Conservation (phyloP, 1,284 basidiomycete species). For the Cronartium quercuum region DNA sequence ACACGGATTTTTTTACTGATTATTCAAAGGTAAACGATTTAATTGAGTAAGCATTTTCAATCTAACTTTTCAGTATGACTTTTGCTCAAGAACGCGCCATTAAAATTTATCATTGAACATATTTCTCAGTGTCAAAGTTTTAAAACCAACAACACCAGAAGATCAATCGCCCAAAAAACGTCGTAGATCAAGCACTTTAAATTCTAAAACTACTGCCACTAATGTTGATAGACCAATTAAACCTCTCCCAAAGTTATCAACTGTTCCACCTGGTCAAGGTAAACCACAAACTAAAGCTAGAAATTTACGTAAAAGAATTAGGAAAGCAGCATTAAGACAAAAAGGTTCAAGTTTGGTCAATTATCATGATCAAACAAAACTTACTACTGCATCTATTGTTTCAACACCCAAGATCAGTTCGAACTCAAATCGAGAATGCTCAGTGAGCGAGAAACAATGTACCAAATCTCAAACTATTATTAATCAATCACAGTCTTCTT, state of each 20-base stretch:
- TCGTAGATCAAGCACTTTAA: slow-evolving; percentile 5
- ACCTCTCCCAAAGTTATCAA: not conserved
- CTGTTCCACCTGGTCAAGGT: slow-evolving; percentile 21
- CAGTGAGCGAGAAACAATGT: not conserved
- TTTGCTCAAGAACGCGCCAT: not conserved
- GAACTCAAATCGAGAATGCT: not conserved
- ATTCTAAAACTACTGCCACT: not conserved
- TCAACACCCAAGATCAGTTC: not conserved
- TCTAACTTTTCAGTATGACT: no score
- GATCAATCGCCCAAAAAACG: slow-evolving; percentile 13
- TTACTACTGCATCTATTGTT: not conserved
- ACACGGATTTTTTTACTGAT: not conserved
- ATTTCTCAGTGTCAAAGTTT: not conserved
- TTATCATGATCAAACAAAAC: not conserved
- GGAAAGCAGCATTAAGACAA: not conserved
- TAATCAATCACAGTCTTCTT: no score
- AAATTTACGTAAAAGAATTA: slow-evolving; percentile 11
- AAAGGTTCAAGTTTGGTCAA: not conserved
- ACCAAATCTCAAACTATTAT: not conserved
- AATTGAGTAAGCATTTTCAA: slow-evolving; percentile 24
- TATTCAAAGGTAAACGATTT: slow-evolving; percentile 5
- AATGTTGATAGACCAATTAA: not conserved
- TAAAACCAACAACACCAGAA: not conserved
- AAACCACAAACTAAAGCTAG: slow-evolving; percentile 20
- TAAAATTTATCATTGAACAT: not conserved